phyloP scores from a whole-genome alignment of 139 green algal genomes.

The Cymbomonas tetramitiformis region DNA sequence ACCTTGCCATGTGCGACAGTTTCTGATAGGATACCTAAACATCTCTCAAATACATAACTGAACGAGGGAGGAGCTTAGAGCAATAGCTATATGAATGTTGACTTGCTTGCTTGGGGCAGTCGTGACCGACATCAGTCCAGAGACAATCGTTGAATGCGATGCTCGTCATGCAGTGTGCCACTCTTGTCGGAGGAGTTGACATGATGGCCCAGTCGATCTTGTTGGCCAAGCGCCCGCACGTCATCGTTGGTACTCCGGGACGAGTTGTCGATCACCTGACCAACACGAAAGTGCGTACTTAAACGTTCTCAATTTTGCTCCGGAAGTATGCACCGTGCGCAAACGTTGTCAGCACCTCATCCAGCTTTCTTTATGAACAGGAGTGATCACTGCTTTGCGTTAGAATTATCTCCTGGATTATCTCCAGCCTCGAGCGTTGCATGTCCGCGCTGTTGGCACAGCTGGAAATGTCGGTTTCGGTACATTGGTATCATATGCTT shows the following conservation, averaged over 20 bases:
- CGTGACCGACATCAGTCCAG: background rate
- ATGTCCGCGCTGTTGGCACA: too few relatives aligned
- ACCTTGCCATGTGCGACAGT: too few relatives aligned
- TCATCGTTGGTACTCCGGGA: constrained; percentile 77
- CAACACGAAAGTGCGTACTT: constrained; percentile 99
- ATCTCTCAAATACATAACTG: too few relatives aligned
- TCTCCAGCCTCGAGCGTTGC: too few relatives aligned
- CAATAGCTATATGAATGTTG: background rate
- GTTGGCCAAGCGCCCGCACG: constrained; percentile 73
- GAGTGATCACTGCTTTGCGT: too few relatives aligned
- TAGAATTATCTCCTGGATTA: too few relatives aligned
- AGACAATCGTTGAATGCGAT: too few relatives aligned
- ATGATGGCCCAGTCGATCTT: constrained; percentile 89
- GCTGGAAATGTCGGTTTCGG: too few relatives aligned
- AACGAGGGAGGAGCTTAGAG: background rate
- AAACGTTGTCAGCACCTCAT: too few relatives aligned
- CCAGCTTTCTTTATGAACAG: too few relatives aligned
- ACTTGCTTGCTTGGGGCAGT: background rate
- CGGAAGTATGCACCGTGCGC: constrained; percentile 8
- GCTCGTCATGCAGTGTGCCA: constrained; percentile 20
- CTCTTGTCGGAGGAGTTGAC: constrained; percentile 90
- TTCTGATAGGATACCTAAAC: too few relatives aligned
- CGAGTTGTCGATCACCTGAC: constrained; percentile 91
- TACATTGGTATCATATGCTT: too few relatives aligned
- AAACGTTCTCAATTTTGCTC: constrained; percentile 50